Conservation (phyloP, 1,284 basidiomycete genomes). For the Ganoderma resinaceum region DNA sequence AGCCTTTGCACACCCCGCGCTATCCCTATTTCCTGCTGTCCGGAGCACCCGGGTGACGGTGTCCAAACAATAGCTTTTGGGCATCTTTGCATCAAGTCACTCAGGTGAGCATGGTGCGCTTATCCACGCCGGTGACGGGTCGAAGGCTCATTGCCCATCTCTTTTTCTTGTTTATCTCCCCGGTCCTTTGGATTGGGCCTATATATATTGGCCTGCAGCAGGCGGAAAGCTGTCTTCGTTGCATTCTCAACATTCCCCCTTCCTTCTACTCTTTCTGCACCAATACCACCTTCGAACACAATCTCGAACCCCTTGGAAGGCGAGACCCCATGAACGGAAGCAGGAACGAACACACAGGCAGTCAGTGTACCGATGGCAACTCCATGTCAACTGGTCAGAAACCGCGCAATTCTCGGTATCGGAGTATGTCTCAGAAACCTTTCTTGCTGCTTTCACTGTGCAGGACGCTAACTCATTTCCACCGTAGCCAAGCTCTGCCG, state of each 20-base stretch:
- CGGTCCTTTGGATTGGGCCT: not conserved
- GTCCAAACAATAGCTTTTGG: constrained; percentile 20
- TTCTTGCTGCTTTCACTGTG: not conserved
- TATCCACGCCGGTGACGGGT: constrained; percentile 7
- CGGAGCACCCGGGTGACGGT: constrained; percentile 17
- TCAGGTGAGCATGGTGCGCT: constrained; percentile 21
- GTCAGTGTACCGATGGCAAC: not conserved
- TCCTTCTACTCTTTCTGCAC: not conserved
- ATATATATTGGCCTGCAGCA: constrained; percentile 1
- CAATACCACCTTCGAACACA: not conserved
- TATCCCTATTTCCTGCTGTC: constrained; percentile 9
- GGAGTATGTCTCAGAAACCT: constrained; percentile 19
- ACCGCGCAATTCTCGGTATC: constrained; percentile 18
- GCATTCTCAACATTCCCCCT: not conserved
- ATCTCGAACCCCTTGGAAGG: not conserved
- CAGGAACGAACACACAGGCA: not conserved
- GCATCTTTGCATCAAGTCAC: not conserved
- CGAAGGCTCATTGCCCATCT: constrained; percentile 2
- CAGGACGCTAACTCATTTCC: not conserved
- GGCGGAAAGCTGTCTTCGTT: not conserved
- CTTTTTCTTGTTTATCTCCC: not conserved
- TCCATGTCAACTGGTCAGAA: not conserved
- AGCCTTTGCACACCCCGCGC: constrained; percentile 5
- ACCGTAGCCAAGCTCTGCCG: constrained; percentile 39
- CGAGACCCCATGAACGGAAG: constrained; percentile 17